Conservation (phyloP, 2,329 filamentous ascomycete genomes). For the Xylariaceae sp. region DNA sequence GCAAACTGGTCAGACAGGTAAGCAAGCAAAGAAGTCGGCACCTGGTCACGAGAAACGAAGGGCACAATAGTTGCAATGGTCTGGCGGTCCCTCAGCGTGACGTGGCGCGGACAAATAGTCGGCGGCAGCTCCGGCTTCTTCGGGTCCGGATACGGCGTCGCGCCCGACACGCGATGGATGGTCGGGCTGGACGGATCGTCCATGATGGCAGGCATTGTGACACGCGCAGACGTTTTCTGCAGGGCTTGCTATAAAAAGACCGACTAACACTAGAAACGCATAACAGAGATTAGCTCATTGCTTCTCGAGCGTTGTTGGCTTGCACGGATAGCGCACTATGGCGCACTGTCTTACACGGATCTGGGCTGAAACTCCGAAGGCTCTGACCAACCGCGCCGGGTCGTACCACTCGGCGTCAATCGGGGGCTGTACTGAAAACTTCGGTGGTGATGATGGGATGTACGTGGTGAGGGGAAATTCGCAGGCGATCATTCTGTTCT, state of each 20-base stretch:
- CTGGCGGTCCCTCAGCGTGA: constrained; percentile 77
- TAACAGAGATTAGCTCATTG: too few species aligned
- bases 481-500: constrained; percentile 7
- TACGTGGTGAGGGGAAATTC: constrained; percentile 15
- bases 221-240: too few species aligned
- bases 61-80: constrained; percentile 81
- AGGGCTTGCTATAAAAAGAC: background rate
- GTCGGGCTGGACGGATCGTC: constrained; percentile 70
- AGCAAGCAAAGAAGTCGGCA: constrained; percentile 68
- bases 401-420: too few species aligned
- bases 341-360: too few species aligned
- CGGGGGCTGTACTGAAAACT: constrained; percentile 1
- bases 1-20: constrained; percentile 83
- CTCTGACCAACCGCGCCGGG: too few species aligned
- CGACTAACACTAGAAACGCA: too few species aligned
- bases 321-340: too few species aligned
- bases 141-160: constrained; percentile 60
- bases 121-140: constrained; percentile 60
- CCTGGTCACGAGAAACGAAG: constrained; percentile 70
- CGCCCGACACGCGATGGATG: constrained; percentile 66
- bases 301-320: too few species aligned
- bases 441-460: constrained; percentile 5
- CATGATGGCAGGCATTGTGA: constrained; percentile 68
- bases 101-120: constrained; percentile 68
- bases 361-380: too few species aligned